These are phyloP conservation scores for Ascoidea tarda DNA, from an alignment of 805 yeast species.

Conservation along the genomic window DNA sequence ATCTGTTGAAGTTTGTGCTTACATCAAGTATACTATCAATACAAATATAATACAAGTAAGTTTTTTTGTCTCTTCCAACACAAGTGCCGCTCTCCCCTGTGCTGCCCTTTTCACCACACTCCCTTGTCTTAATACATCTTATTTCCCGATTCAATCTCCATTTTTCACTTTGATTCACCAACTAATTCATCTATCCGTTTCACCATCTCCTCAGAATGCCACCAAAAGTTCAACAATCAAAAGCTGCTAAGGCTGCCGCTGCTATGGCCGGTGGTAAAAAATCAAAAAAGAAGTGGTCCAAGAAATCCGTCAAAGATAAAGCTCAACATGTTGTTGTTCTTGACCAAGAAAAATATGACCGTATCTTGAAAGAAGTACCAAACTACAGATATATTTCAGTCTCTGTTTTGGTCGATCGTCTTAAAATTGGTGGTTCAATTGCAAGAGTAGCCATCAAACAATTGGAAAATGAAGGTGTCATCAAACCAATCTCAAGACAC, in stretches of 20 bases:
- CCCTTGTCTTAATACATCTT: no score
- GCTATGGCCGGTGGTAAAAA: slow-evolving; percentile 99
- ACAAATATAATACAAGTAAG: no score
- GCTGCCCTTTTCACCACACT: no score
- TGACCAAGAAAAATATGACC: slow-evolving; percentile 98
- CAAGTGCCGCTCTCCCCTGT: no score
- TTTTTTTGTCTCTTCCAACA: no score
- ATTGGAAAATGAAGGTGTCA: slow-evolving; percentile 89
- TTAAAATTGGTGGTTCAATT: slow-evolving; percentile 97
- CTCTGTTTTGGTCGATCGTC: slow-evolving; percentile 96
- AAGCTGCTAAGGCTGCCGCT: slow-evolving; percentile 99
- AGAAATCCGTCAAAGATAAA: slow-evolving; percentile 99
- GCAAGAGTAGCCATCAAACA: slow-evolving; percentile 98
- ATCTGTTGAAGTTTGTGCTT: no score
- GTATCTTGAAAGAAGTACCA: slow-evolving; percentile 98
- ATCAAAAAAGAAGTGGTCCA: slow-evolving; percentile 99
- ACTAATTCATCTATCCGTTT: no score
- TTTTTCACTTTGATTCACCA: no score
- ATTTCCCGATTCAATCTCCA: no score
- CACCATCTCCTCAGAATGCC: slow-evolving; percentile 51
- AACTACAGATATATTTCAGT: slow-evolving; percentile 97
- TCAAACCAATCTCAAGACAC: slow-evolving; percentile 89
- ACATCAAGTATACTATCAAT: no score
- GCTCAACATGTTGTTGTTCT: slow-evolving; percentile 95
- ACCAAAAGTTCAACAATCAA: slow-evolving; percentile 97